phyloP scores from a whole-genome alignment of 345 rosid genomes.

The Hibiscus syriacus region DNA sequence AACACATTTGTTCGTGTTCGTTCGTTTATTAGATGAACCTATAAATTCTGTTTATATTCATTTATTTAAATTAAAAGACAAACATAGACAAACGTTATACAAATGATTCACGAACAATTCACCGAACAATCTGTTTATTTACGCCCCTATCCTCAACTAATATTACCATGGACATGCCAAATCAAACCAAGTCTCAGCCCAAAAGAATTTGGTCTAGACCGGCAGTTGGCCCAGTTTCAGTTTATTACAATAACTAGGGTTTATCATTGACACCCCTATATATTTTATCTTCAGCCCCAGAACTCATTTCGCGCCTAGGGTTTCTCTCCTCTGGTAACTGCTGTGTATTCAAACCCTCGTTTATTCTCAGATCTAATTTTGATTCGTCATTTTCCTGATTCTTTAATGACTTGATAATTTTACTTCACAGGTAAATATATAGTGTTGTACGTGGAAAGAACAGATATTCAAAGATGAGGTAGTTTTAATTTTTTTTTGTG shows the following conservation, averaged over 20 bases:
- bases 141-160: too few relatives aligned
- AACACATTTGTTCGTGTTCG: too few relatives aligned
- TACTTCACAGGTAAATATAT: conserved; percentile 7
- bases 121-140: too few relatives aligned
- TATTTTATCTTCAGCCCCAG: not conserved
- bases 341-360: not conserved
- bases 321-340: not conserved
- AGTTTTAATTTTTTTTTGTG: not conserved
- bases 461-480: conserved; percentile 26
- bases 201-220: not conserved
- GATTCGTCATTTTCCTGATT: not conserved
- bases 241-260: not conserved
- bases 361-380: not conserved
- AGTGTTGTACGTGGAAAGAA: not conserved
- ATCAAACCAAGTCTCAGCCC: not conserved
- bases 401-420: not conserved
- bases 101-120: too few relatives aligned
- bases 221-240: not conserved
- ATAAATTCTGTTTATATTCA: too few relatives aligned
- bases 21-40: too few relatives aligned
- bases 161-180: too few relatives aligned
- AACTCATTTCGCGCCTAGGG: not conserved
- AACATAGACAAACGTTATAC: too few relatives aligned
- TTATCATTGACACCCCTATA: not conserved
- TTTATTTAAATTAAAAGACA: too few relatives aligned